Conservation (phyloP, 1,284 basidiomycete species). For the Irpex sp. region DNA sequence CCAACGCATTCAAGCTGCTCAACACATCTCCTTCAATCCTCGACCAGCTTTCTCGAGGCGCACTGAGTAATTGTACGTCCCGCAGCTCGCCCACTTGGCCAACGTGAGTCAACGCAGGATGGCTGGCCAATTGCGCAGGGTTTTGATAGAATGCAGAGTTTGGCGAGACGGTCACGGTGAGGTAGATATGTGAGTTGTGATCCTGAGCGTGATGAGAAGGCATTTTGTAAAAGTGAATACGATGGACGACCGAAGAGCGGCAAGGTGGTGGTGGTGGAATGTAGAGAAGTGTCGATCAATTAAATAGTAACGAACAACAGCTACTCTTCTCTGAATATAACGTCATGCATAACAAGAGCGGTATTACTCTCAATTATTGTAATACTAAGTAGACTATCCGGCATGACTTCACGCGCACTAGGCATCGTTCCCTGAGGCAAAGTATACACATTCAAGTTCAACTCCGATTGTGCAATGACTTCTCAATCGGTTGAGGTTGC, state of each 20-base stretch:
- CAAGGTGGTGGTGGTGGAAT: neutral
- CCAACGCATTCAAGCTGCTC: slow-evolving; percentile 17
- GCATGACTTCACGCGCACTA: too few species aligned
- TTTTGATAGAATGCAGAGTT: slow-evolving; percentile 19
- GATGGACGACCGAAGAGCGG: neutral
- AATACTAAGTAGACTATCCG: too few species aligned
- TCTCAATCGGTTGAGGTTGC: neutral
- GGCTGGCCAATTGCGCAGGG: slow-evolving; percentile 20
- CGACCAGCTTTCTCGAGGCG: slow-evolving; percentile 22
- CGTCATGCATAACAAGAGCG: too few species aligned
- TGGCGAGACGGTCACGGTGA: slow-evolving; percentile 25
- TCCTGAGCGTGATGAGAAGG: slow-evolving; percentile 19
- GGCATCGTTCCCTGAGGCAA: too few species aligned
- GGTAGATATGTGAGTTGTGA: slow-evolving; percentile 23
- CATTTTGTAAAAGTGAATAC: slow-evolving; percentile 11
- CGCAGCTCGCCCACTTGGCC: slow-evolving; percentile 26
- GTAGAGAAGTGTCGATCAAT: too few species aligned
- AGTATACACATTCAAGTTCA: too few species aligned
- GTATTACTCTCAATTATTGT: too few species aligned
- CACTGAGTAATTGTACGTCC: slow-evolving; percentile 29
- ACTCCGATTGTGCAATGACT: too few species aligned
- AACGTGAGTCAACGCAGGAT: slow-evolving; percentile 23
- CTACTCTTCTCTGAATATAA: too few species aligned
- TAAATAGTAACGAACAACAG: too few species aligned
- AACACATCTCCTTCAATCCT: slow-evolving; percentile 19